Evolutionary conservation across 768 basidiomycete genomes (phyloP), one percentile per base, ranked within the genome.

Genomic region (Kondoa subrosea): DNA sequence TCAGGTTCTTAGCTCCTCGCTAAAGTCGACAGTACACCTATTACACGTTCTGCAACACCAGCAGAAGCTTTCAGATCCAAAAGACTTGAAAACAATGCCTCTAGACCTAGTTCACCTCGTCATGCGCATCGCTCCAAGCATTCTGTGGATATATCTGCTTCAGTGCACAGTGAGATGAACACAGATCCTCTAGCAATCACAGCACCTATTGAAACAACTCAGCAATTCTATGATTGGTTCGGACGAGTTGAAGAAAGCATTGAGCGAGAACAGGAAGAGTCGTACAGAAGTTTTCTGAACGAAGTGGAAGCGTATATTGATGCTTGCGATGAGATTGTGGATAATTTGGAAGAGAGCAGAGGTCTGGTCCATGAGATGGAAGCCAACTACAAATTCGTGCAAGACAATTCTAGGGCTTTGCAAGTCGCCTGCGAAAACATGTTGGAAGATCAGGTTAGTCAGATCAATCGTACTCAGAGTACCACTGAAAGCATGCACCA

Each of bases 201-300:
- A 25, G 58, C 56, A 8, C 86, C 88, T 2, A 85, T 97, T 50
- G 83, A 87, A 70, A 93, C 91, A 0, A 87, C 91, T 0, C 90
- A 97, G 73, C 91, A 96, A 72, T 93, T 99, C 77, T 90, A 92
- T 75, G 93, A 97, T 78, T 95, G 91, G 87, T 93, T 91, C 76
- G 56, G 61, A 32, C 81, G 87, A 56, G 85, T 99, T 65, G 91
- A 95, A 71, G 82, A 87, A 17, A 87, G 87, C 1, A 89, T 95
- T 40, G 87, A 91, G 4, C 90, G 91, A 73, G 88, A 88, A 68
- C 93, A 97, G 74, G 93, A 96, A 74, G 85, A 89, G 3, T 87
- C 91, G 75, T 96, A 95, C 76, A 82, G 89, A 29, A 84, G 85
- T 0, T 88, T 96, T 76, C 82, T 92, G 25, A 83, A 84, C 14